phyloP scores from a whole-genome alignment of 176 grass and related monocot species.

The Triticum urartu region DNA sequence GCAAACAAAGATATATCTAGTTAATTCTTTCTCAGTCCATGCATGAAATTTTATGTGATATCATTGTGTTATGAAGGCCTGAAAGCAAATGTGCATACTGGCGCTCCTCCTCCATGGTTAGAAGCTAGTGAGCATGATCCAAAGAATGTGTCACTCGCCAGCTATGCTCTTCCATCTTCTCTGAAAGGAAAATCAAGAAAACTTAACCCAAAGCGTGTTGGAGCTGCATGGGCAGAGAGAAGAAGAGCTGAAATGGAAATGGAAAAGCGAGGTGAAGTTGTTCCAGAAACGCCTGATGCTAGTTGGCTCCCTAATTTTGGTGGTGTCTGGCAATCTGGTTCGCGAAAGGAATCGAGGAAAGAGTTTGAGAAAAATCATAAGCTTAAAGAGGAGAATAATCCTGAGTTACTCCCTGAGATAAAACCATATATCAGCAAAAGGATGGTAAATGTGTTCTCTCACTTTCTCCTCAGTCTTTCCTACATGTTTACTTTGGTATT shows the following conservation, averaged over 20 bases:
- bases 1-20: slow-evolving; percentile 1
- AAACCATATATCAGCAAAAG: slow-evolving; percentile 95
- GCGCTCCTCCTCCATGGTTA: slow-evolving; percentile 85
- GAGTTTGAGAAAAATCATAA: slow-evolving; percentile 72
- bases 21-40: slow-evolving; percentile 24
- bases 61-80: slow-evolving; percentile 51
- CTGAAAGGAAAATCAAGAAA: slow-evolving; percentile 50
- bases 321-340: slow-evolving; percentile 82
- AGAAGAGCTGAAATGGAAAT: slow-evolving; percentile 78
- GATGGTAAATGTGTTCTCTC: slow-evolving; percentile 55
- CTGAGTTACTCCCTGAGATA: slow-evolving; percentile 50
- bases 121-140: slow-evolving; percentile 47
- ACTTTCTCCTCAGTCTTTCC: not conserved
- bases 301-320: slow-evolving; percentile 98
- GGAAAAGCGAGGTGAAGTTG: slow-evolving; percentile 66
- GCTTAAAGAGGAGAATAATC: slow-evolving; percentile 22
- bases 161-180: slow-evolving; percentile 7
- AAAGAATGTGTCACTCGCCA: slow-evolving; percentile 22
- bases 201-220: slow-evolving; percentile 91
- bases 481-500: not conserved
- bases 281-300: slow-evolving; percentile 47
- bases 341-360: slow-evolving; percentile 82
- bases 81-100: slow-evolving; percentile 81
- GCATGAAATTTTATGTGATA: slow-evolving; percentile 22
- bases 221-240: slow-evolving; percentile 93